Base-by-base conservation (phyloP, 306 rosid species). In the Fragaria ananassa region DNA sequence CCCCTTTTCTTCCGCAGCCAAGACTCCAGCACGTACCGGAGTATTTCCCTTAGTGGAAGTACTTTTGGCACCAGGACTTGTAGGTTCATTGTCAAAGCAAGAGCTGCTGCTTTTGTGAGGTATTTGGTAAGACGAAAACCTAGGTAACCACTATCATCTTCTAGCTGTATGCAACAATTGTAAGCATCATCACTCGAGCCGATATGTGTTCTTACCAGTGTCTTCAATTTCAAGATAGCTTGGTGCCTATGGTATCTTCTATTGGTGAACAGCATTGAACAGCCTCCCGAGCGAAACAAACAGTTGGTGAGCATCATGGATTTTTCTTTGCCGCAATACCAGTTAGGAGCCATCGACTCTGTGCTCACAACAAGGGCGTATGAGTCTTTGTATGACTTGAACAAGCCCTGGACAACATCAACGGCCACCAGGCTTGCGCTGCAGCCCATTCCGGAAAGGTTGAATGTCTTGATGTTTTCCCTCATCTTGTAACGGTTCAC, bases 401-500 rank as follows among this genome's bases (percentile, higher is more conserved):
- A 90, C 25, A 90, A 71, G 18, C 79, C 91, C 61, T 86, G 93
- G 50, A 93, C 97, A 23, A 93, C 70, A 54, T 91, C 98, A 25
- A 93, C 78, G 2, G 85, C 96, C 0, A 87, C 89, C 4, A 91
- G 85, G 56, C 97, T 93, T 6, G 90, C 96, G 72, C 97, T 90
- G 66, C 96, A 93, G 5, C 98, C 97, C 97, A 93, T 93, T 61
- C 98, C 98, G 0, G 98, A 54, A 25, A 93, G 93, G 75, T 91
- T 93, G 77, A 86, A 83, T 8, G 86, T 73, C 75, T 88, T 91
- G 0, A 93, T 31, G 35, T 88, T 85, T n/a, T 88, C 83, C 71
- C 91, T 85, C 98, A 90, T 89, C 49, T 85, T 89, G 97, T 93
- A 93, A 27, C 84, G 79, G 86, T 91, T 91, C 17, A 90, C 71